Percentiles rank a stretch among this genome's conserved stretches.
Conservation (phyloP, 2,329 filamentous ascomycete species). For the Clarireedia monteithiana region DNA sequence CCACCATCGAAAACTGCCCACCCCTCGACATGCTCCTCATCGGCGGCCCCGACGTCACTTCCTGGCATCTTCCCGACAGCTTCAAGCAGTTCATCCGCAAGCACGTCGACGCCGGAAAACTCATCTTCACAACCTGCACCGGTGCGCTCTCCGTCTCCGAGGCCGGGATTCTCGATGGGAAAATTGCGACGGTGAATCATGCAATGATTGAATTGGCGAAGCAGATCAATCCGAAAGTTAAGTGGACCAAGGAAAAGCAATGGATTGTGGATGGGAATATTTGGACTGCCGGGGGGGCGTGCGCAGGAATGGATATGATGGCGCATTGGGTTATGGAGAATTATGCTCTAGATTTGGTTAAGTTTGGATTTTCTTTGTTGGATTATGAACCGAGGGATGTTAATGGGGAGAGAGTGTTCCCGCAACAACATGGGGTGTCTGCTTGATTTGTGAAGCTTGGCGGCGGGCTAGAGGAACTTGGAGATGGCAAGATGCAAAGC, state of each 20-base stretch:
- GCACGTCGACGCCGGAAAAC: conserved; percentile 32
- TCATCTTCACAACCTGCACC: conserved; percentile 33
- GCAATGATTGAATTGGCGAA: conserved; percentile 25
- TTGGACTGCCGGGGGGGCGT: conserved; percentile 39
- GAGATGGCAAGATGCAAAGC: no score
- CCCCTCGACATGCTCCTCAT: conserved; percentile 33
- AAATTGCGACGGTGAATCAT: conserved; percentile 37
- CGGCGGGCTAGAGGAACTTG: no score
- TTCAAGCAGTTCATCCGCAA: conserved; percentile 29
- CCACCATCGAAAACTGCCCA: conserved; percentile 29
- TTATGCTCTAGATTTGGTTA: conserved; percentile 18
- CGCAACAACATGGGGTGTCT: conserved; percentile 8
- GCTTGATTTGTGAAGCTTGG: neutral
- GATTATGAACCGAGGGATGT: conserved; percentile 24
- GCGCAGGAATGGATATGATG: conserved; percentile 36
- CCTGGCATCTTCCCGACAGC: conserved; percentile 26
- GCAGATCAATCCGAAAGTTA: conserved; percentile 32
- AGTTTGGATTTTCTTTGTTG: conserved; percentile 9
- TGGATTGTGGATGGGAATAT: conserved; percentile 39
- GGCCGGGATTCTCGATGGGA: conserved; percentile 36
- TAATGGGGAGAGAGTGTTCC: conserved; percentile 28
- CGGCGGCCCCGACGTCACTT: conserved; percentile 27
- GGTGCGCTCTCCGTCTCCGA: conserved; percentile 29
- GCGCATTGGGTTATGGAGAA: conserved; percentile 21
- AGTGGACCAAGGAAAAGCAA: conserved; percentile 35